Evolutionary conservation across 1,284 basidiomycete genomes (phyloP), one percentile per base, ranked within the genome.

Genomic region (Earliella scabrosa): DNA sequence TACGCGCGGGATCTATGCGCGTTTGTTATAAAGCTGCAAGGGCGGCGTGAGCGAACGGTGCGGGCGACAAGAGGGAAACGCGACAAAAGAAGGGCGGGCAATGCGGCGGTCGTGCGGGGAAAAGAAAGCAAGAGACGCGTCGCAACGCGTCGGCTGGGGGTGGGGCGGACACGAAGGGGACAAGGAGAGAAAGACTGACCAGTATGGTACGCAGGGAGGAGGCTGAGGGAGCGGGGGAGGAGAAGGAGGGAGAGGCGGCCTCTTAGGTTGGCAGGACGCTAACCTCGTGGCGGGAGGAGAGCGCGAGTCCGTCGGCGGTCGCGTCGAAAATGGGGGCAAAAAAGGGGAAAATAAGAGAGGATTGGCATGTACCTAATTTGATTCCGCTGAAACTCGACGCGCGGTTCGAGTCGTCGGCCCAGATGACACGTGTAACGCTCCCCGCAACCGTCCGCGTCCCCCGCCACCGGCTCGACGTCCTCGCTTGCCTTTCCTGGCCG

Each of bases 351-450:
- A 64, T 65, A 61, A 65, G 61, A 54, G 41, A 52, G 58, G 59
- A 52, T 53, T 64, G 65, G 50, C 59, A 68, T 65, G 60, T 56
- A 59, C 62, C 54, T 58, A 54, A 68, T 67, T 68, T 67, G 67
- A 68, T 67, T 66, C 64, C 64, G 65, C 61, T 68, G 66, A 69
- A 68, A 68, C 68, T 58, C 44, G 53, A 50, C 27, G 57, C 49
- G 45, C 54, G 60, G 63, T 57, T 53, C 58, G 41, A 51, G 48
- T 56, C 58, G 63, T 63, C 65, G 61, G 62, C 52, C 44, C 35
- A 53, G 48, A 56, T 61, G 66, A 67, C 68, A 69, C 68, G 68
- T 69, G 66, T 65, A 64, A 67, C 63, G 64, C 58, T 62, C 58
- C 47, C 63, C 60, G 59, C 61, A 61, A 60, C 57, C 50, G 50